These are phyloP conservation scores for Cladosporium austrohemisphaericum DNA, from an alignment of 2,329 filamentous ascomycete species.

Conservation along the genomic window DNA sequence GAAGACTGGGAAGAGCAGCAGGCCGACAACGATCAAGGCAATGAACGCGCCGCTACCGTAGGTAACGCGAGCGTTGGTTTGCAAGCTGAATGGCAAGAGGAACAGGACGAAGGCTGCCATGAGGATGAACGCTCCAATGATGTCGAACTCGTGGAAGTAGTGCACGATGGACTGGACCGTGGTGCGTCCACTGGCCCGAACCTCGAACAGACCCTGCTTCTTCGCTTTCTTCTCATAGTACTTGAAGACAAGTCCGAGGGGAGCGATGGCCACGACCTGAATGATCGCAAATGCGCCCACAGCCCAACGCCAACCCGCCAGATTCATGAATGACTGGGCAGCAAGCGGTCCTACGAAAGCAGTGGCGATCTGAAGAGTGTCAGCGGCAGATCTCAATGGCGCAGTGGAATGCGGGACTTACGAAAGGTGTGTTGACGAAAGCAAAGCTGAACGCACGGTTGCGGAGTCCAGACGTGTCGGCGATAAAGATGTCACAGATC, in stretches of 20 bases:
- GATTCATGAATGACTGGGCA: slow-evolving; percentile 32
- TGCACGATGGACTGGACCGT: slow-evolving; percentile 46
- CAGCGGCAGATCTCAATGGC: too few species aligned
- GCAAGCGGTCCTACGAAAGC: slow-evolving; percentile 22
- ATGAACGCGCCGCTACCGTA: slow-evolving; percentile 26
- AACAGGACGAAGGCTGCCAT: slow-evolving; percentile 59
- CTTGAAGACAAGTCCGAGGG: slow-evolving; percentile 57
- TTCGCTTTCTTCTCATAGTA: slow-evolving; percentile 60
- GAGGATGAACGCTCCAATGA: slow-evolving; percentile 59
- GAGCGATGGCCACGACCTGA: slow-evolving; percentile 58
- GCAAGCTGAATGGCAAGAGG: slow-evolving; percentile 62
- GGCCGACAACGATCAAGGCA: slow-evolving; percentile 38
- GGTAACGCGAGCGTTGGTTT: slow-evolving; percentile 23
- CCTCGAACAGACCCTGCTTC: slow-evolving; percentile 48
- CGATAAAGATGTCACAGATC: slow-evolving; percentile 53
- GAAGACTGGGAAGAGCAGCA: slow-evolving; percentile 41
- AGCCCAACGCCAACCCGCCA: slow-evolving; percentile 59
- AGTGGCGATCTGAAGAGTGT: slow-evolving; percentile 40
- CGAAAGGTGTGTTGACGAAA: slow-evolving; percentile 60
- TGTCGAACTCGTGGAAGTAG: slow-evolving; percentile 62
- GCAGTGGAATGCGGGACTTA: too few species aligned
- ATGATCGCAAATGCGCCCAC: slow-evolving; percentile 66
- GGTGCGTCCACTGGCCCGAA: slow-evolving; percentile 45
- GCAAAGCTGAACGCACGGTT: slow-evolving; percentile 64
- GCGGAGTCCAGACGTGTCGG: slow-evolving; percentile 62